Base-by-base conservation (phyloP, 345 rosid genomes). In the Bruguiera sexangula region DNA sequence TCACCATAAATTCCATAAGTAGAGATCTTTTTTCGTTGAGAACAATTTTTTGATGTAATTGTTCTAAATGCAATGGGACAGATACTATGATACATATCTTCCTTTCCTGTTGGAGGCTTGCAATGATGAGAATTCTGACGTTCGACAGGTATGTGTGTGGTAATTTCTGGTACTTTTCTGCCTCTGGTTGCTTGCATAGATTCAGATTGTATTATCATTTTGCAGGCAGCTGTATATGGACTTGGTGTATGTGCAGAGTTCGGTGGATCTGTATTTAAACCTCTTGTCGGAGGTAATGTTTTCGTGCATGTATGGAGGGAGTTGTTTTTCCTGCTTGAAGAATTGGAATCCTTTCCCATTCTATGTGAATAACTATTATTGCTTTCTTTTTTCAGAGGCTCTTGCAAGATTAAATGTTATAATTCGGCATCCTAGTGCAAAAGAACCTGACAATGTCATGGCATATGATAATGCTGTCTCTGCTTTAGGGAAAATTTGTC, bases 381-480 rank as follows among this genome's bases (percentile, higher is more conserved):
- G 57, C 20, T 79, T 66, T 73, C 63, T 70, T 75, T 64, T 21
- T 67, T 39, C 97, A 95, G 99, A 96, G 96, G 94, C 98, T 59
- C 83, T 96, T 60, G 92, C 99, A 69, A 90, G 99, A 82, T 71
- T 96, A 73, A 96, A 90, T 82, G 85, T 88, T 78, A 97, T 96
- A 81, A 80, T 96, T 63, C 80, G 83, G 68, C 88, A 85, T 68
- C 94, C 98, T 51, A 88, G 83, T 73, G 94, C 99, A 46, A 76
- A 82, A 81, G 85, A 86, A 67, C 62, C 98, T 56, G 99, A 92
- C 74, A 89, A 92, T 75, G 75, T 90, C 37, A 90, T 92, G 99
- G 99, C 95, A 68, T 90, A 92, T 85, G 99, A 96, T 77, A 96
- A 96, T 85, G 99, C 99, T 75, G 98, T 96, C 72, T 96, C 99